Percentiles rank a stretch among this genome's conserved stretches.
phyloP scores from a whole-genome alignment of 1,139 yeast species.

The Starmera stellimalicola region DNA sequence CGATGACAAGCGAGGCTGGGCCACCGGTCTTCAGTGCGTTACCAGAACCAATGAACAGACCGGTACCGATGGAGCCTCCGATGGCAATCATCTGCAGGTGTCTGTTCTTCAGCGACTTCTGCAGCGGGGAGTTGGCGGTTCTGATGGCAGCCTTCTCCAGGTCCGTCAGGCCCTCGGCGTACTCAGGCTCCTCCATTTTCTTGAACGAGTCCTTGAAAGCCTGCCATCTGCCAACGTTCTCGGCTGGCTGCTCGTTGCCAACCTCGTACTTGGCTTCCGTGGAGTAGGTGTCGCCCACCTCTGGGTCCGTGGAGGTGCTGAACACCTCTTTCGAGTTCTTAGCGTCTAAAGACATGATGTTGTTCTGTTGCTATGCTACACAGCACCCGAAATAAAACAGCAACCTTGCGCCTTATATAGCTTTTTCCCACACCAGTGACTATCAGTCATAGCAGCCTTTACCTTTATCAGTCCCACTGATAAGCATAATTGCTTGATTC shows the following conservation, averaged over 20 bases:
- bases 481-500: too few relatives aligned
- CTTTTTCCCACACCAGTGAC: too few relatives aligned
- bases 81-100: conserved; percentile 71
- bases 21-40: conserved; percentile 52
- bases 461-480: too few relatives aligned
- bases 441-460: too few relatives aligned
- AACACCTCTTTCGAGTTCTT: too few relatives aligned
- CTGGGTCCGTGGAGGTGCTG: conserved; percentile 1
- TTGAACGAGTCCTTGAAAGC: conserved; percentile 24
- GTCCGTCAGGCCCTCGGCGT: conserved; percentile 21
- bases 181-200: conserved; percentile 18
- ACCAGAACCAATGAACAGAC: conserved; percentile 52
- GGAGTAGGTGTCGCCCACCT: conserved; percentile 4
- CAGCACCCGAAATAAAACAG: too few relatives aligned
- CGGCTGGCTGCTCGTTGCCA: conserved; percentile 3
- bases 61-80: conserved; percentile 74
- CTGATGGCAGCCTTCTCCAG: conserved; percentile 52
- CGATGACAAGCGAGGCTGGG: conserved; percentile 52
- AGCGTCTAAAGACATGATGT: too few relatives aligned
- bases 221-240: conserved; percentile 11
- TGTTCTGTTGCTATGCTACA: too few relatives aligned
- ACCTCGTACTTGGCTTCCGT: conserved; percentile 1
- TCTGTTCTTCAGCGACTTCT: conserved; percentile 52
- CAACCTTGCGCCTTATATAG: too few relatives aligned
- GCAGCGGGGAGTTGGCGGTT: conserved; percentile 59